A percentile compares a stretch with the other conserved stretches of the same genome.
These are phyloP conservation scores for Trametes sanguinea DNA, from an alignment of 768 basidiomycete species.

Conservation along the genomic window DNA sequence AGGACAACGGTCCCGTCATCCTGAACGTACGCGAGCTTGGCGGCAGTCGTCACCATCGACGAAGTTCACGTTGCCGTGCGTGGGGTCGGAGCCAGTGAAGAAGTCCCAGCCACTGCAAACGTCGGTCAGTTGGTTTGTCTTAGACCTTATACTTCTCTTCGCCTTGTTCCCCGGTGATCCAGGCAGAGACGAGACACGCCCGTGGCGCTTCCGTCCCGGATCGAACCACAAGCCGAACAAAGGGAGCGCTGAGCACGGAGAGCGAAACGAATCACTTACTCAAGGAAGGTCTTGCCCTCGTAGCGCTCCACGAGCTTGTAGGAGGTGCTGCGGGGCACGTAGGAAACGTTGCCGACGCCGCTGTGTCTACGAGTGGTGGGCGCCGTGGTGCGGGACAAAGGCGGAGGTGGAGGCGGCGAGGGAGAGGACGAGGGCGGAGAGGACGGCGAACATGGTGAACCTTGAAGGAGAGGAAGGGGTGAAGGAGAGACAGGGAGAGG, in stretches of 20 bases:
- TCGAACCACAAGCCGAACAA: background rate
- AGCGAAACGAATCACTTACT: conserved; percentile 41
- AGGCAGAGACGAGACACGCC: background rate
- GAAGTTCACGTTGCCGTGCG: conserved; percentile 68
- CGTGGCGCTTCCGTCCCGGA: background rate
- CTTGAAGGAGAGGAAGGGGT: conserved; percentile 6
- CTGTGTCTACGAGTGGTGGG: conserved; percentile 34
- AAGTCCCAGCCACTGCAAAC: conserved; percentile 65
- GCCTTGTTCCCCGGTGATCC: background rate
- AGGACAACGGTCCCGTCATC: conserved; percentile 57
- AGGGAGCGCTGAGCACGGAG: background rate
- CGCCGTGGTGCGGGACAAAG: conserved; percentile 34
- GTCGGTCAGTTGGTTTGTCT: background rate
- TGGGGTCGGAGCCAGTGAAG: conserved; percentile 65
- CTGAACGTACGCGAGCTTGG: conserved; percentile 61
- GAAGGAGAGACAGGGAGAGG: conserved; percentile 13
- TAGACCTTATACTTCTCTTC: background rate
- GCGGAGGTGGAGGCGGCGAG: conserved; percentile 42
- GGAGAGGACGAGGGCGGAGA: conserved; percentile 36
- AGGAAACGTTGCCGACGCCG: conserved; percentile 22
- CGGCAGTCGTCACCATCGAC: conserved; percentile 49
- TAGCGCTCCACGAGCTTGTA: conserved; percentile 44
- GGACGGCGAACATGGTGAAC: conserved; percentile 36
- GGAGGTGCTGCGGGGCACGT: conserved; percentile 27
- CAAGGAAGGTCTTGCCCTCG: conserved; percentile 58